Evolutionary conservation across 2,329 filamentous ascomycete genomes (phyloP).

Genomic region (Colletotrichum sp.): DNA sequence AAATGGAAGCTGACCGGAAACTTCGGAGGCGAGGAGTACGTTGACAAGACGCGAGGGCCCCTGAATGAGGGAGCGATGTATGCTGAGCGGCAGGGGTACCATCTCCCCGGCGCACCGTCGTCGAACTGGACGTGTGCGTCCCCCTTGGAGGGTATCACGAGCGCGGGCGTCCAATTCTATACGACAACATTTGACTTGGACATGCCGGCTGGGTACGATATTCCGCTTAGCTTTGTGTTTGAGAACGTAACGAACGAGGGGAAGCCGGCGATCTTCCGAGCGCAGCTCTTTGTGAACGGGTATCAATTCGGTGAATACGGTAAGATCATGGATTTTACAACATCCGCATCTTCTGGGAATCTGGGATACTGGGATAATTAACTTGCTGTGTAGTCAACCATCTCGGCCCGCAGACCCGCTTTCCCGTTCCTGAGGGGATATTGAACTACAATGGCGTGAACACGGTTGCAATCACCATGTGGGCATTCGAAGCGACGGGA

Average conservation of each 20-base stretch:
- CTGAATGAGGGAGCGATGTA: constrained; percentile 66
- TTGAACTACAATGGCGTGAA: constrained; percentile 72
- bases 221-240: constrained; percentile 62
- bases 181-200: constrained; percentile 59
- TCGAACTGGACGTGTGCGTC: constrained; percentile 46
- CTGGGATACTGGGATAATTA: not conserved
- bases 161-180: constrained; percentile 61
- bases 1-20: constrained; percentile 69
- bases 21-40: constrained; percentile 61
- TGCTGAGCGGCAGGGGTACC: constrained; percentile 61
- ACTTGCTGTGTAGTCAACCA: constrained; percentile 50
- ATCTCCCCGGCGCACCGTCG: constrained; percentile 26
- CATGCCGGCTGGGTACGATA: constrained; percentile 57
- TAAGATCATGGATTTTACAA: not conserved
- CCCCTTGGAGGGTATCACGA: constrained; percentile 44
- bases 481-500: constrained; percentile 62
- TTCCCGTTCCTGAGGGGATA: constrained; percentile 72
- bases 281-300: constrained; percentile 72
- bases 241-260: constrained; percentile 38
- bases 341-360: not conserved
- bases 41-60: constrained; percentile 59
- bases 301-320: constrained; percentile 63
- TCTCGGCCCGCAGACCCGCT: constrained; percentile 70
- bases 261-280: constrained; percentile 48
- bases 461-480: constrained; percentile 67